These are phyloP conservation scores for Aegilops bicornis DNA, from an alignment of 176 grass and related monocot species.

Conservation along the genomic window DNA sequence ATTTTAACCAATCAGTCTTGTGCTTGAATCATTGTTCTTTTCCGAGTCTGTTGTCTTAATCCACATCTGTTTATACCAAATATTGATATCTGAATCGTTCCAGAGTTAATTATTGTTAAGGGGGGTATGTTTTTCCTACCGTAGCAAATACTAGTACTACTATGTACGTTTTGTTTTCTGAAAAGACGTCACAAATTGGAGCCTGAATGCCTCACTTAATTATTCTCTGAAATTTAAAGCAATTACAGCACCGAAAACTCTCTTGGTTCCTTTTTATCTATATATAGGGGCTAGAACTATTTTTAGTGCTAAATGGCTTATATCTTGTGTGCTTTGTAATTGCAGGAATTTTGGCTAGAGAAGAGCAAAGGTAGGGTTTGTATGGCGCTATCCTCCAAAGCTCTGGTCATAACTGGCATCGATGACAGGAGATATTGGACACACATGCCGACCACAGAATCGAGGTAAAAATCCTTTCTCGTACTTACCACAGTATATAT, in stretches of 20 bases:
- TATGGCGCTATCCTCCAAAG: conserved; percentile 79
- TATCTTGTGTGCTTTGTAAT: background rate
- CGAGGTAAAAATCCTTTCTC: conserved; percentile 45
- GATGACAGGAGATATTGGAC: conserved; percentile 89
- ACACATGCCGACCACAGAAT: conserved; percentile 78
- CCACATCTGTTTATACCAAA: background rate
- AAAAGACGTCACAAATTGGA: background rate
- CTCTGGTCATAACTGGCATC: conserved; percentile 77
- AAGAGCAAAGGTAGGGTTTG: conserved; percentile 74
- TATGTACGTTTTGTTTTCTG: background rate
- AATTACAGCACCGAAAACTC: background rate
- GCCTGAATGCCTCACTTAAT: background rate
- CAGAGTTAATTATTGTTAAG: background rate
- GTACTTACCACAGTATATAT: background rate
- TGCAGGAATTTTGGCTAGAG: conserved; percentile 89
- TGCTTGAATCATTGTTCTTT: background rate
- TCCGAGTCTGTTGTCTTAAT: background rate
- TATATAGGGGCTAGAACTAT: background rate
- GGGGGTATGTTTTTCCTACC: background rate
- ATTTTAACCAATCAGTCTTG: background rate
- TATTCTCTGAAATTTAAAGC: background rate
- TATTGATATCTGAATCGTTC: background rate
- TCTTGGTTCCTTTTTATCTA: too few species aligned
- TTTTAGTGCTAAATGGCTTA: background rate
- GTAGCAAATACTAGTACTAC: background rate